phyloP scores from a whole-genome alignment of 495 filamentous ascomycete genomes.

The Echria macrotheca region DNA sequence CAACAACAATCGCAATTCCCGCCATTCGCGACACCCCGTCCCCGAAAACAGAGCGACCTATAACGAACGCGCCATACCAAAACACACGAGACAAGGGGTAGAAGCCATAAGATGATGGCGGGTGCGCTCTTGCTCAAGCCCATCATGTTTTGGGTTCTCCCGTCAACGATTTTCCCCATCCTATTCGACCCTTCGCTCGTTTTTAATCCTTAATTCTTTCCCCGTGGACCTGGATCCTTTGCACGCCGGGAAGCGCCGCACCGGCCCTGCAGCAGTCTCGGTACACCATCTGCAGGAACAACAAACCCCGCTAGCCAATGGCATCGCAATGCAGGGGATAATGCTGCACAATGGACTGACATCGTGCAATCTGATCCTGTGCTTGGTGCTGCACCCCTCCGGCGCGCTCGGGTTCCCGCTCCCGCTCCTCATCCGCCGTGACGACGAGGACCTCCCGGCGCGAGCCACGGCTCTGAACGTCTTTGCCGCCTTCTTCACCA shows the following conservation, averaged over 20 bases:
- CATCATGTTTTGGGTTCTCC: too few relatives aligned
- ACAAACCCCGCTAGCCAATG: not conserved
- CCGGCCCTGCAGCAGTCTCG: too few relatives aligned
- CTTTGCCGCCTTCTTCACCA: constrained; percentile 12
- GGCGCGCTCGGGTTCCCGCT: not conserved
- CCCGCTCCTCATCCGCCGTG: not conserved
- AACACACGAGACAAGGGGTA: not conserved
- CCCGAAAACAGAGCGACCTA: not conserved
- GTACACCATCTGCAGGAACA: too few relatives aligned
- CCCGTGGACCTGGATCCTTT: too few relatives aligned
- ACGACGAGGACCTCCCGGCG: constrained; percentile 6
- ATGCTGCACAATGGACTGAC: constrained; percentile 3
- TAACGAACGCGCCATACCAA: not conserved
- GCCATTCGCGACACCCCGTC: not conserved
- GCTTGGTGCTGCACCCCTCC: not conserved
- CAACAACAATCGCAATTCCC: constrained; percentile 2
- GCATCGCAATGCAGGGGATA: not conserved
- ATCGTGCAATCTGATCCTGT: not conserved
- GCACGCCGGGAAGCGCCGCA: too few relatives aligned
- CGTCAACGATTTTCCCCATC: too few relatives aligned
- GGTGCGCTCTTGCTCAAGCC: too few relatives aligned
- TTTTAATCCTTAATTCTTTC: too few relatives aligned
- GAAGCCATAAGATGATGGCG: not conserved
- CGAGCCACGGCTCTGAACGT: constrained; percentile 10
- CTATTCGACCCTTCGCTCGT: not conserved